Base-by-base conservation (phyloP, 2,329 filamentous ascomycete genomes). In the Dactylonectria macrodidyma region DNA sequence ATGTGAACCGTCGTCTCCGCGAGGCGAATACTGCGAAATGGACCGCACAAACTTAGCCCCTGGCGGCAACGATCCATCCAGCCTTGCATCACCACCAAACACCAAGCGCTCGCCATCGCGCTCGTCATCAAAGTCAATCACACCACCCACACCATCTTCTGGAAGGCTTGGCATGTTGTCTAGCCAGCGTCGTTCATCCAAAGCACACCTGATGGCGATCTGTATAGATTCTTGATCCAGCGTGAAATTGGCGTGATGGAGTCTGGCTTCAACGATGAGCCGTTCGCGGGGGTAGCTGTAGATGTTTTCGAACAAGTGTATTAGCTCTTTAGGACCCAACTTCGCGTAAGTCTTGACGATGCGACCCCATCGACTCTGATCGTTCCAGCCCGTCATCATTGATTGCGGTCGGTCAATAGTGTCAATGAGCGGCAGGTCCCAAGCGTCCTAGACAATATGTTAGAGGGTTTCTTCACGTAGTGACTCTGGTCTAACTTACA, bases 281-380 rank as follows among this genome's bases (percentile, higher is more conserved):
- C 83, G 82, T 34, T 77, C 78, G 55, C 83, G 84, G 24, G 83
- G 83, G 50, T 84, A 86, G 60, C 79, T 81, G 73, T 84, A 84
- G 19, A 82, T 82, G 60, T 84, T 81, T 33, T 84, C 80, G 50
- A 88, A 81, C 63, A 88, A 82, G 66, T 84, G 78, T 69, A 87
- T 81, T n/a, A 89, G 80, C 62, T 86, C 81, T 11, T 81, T 76
- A 0, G 87, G 87, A 5, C 81, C 79, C 8, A 89, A 80, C 77
- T 88, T 89, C 71, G 85, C 78, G 66, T 84, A 84, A 1, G 83
- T 84, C 67, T 83, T 82, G 47, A 84, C 75, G 38, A 84, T 81
- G 19, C 82, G 81, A 14, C 78, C 76, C 78, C 80, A 82, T 55
- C 73, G 74, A 57, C 79, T 80, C 59, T 81, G 78, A 48, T 82